Base-by-base conservation (phyloP, 768 basidiomycete genomes). In the Ramaria rubella region DNA sequence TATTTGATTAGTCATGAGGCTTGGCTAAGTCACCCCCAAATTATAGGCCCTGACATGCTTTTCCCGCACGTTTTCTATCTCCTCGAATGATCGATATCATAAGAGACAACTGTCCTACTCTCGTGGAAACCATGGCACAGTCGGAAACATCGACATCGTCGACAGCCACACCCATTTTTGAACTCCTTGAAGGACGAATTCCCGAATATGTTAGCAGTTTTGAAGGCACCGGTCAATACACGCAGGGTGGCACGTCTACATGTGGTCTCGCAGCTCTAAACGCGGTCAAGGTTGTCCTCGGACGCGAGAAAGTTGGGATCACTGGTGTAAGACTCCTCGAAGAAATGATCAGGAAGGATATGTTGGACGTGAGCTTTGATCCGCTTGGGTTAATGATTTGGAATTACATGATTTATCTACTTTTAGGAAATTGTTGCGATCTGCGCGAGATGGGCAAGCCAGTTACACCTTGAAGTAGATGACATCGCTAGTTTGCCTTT, bases 191-290 rank as follows among this genome's bases (percentile, higher is more conserved):
- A 40, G 52, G 52, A n/a, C 34, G 29, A 17, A 44, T 54, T 7
- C 9, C 52, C 21, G 24, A 27, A 23, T 24, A 27, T 11, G 42
- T 59, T 21, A 58, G 56, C 21, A 55, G 57, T 1, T 74, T 77
- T 58, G 66, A 63, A 5, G 79, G 82, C 17, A 75, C 79, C 12
- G 79, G 83, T 44, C 85, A 86, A 60, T 86, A 85, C 52, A 58
- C 55, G 1, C 68, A 68, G n/a, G 72, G 74, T 11, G 72, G 75
- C 5, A 66, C 67, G 29, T 79, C 85, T 40, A 76, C 83, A 2
- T 87, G 85, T 59, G 86, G 86, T 17, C 72, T 87, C 24, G 85
- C 85, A 23, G 79, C 81, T 1, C 67, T 86, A 63, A 86, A 86
- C 63, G 85, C 82, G 59, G 81, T 78, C 11, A 73, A 82, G 52